Percentiles rank a stretch among this genome's conserved stretches.
phyloP scores from a whole-genome alignment of 768 basidiomycete genomes.

The Mycena floridula region DNA sequence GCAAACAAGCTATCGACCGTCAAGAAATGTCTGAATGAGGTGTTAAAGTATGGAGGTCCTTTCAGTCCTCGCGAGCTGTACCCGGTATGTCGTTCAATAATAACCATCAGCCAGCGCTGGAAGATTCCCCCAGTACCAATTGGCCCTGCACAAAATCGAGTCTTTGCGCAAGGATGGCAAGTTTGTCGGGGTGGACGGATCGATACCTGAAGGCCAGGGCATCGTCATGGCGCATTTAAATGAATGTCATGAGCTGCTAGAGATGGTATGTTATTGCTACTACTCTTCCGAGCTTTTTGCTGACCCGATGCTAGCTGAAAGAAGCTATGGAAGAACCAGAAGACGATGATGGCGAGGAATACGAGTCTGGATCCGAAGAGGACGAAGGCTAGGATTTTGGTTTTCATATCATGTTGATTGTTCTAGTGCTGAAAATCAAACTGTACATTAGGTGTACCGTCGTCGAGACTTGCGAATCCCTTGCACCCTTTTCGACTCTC shows the following conservation, averaged over 20 bases:
- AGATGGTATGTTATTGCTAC: constrained; percentile 56
- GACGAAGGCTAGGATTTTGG: neutral
- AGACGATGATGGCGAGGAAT: constrained; percentile 42
- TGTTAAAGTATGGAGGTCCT: constrained; percentile 90
- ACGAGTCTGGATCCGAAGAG: constrained; percentile 4
- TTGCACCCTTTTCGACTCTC: too few relatives aligned
- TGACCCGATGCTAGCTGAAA: constrained; percentile 46
- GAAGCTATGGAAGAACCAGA: constrained; percentile 76
- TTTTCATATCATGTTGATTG: too few relatives aligned
- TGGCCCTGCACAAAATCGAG: constrained; percentile 94
- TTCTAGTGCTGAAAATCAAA: too few relatives aligned
- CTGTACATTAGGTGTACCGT: too few relatives aligned
- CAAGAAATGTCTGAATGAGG: constrained; percentile 95
- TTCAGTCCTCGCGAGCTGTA: constrained; percentile 90
- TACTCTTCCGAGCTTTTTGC: neutral
- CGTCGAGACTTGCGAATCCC: too few relatives aligned
- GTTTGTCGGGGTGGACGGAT: constrained; percentile 83
- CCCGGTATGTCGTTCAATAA: constrained; percentile 50
- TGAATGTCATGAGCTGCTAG: constrained; percentile 92
- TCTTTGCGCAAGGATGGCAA: constrained; percentile 89
- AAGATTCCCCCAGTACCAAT: constrained; percentile 83
- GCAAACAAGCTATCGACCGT: constrained; percentile 96
- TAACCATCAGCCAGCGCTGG: constrained; percentile 4
- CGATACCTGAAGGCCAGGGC: constrained; percentile 92
- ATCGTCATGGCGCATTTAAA: constrained; percentile 94